Conservation (phyloP, 2,329 filamentous ascomycete species). For the Penicillium sp. region DNA sequence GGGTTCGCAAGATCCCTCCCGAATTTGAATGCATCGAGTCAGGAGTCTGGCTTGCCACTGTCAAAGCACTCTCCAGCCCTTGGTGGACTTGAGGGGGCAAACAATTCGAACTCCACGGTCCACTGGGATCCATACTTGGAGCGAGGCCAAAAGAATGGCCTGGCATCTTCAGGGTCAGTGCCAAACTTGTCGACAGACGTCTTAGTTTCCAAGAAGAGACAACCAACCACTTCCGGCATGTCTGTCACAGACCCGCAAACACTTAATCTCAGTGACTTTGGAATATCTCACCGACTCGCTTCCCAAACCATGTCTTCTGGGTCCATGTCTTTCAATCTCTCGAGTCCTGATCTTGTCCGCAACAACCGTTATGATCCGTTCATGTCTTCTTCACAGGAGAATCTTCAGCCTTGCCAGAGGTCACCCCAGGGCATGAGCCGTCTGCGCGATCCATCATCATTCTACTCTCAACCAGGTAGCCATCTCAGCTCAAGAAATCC, state of each 20-base stretch:
- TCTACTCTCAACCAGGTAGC: slow-evolving; percentile 25
- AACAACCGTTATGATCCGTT: slow-evolving; percentile 10
- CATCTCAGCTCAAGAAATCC: slow-evolving; percentile 6
- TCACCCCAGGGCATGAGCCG: slow-evolving; percentile 5
- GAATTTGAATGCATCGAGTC: slow-evolving; percentile 4
- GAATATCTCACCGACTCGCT: slow-evolving; percentile 27
- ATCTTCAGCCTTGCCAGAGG: slow-evolving; percentile 3
- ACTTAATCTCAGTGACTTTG: slow-evolving; percentile 28
- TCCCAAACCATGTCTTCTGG: slow-evolving; percentile 22
- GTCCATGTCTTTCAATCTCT: slow-evolving; percentile 19
- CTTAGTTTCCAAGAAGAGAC: slow-evolving; percentile 24
- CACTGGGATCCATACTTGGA: slow-evolving; percentile 14
- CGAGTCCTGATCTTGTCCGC: slow-evolving; percentile 19
- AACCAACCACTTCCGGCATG: slow-evolving; percentile 8
- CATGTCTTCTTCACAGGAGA: slow-evolving; percentile 13
- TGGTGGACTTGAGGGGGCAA: background rate
- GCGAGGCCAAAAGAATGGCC: slow-evolving; percentile 1
- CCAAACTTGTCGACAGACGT: slow-evolving; percentile 15
- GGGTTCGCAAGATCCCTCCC: slow-evolving; percentile 11
- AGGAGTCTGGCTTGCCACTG: background rate
- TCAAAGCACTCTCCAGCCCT: background rate
- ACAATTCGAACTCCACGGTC: slow-evolving; percentile 4
- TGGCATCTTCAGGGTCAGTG: slow-evolving; percentile 17
- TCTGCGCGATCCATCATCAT: slow-evolving; percentile 21
- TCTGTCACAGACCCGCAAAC: slow-evolving; percentile 18